These are phyloP conservation scores for Ascodesmis nigricans DNA, from an alignment of 495 filamentous ascomycete species.

Conservation along the genomic window DNA sequence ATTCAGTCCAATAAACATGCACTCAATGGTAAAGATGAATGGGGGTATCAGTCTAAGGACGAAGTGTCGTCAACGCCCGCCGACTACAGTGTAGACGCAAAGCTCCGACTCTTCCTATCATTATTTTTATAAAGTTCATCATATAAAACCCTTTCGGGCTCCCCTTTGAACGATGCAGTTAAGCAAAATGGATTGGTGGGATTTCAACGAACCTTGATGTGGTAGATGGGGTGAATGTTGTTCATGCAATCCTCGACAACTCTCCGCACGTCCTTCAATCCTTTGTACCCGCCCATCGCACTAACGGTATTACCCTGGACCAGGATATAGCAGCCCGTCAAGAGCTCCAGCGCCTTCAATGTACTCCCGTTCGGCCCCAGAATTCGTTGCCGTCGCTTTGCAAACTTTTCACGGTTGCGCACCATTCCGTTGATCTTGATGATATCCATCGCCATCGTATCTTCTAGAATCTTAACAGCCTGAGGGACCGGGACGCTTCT, in stretches of 20 bases:
- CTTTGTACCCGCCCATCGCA: conserved; percentile 78
- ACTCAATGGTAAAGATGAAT: no score
- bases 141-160: no score
- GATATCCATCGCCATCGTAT: conserved; percentile 72
- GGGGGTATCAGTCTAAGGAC: conserved; percentile 6
- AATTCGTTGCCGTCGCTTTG: conserved; percentile 84
- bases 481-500: conserved; percentile 82
- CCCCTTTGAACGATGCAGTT: no score
- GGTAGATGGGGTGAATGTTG: conserved; percentile 56
- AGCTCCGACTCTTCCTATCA: conserved; percentile 9
- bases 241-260: conserved; percentile 92
- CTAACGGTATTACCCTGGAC: conserved; percentile 94
- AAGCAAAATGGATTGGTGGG: no score
- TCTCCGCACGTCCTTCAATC: conserved; percentile 74
- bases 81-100: no score
- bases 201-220: conserved; percentile 57
- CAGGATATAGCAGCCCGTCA: conserved; percentile 80
- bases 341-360: conserved; percentile 83
- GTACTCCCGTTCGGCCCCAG: conserved; percentile 67
- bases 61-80: conserved; percentile 5
- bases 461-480: conserved; percentile 82
- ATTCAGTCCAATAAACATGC: no score
- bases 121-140: conserved; percentile 8
- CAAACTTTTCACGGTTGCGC: conserved; percentile 87
- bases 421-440: conserved; percentile 82